Percentiles rank a stretch among this genome's conserved stretches.
These are phyloP conservation scores for Termitomyces sp. DNA, from an alignment of 768 basidiomycete genomes.

Conservation along the genomic window DNA sequence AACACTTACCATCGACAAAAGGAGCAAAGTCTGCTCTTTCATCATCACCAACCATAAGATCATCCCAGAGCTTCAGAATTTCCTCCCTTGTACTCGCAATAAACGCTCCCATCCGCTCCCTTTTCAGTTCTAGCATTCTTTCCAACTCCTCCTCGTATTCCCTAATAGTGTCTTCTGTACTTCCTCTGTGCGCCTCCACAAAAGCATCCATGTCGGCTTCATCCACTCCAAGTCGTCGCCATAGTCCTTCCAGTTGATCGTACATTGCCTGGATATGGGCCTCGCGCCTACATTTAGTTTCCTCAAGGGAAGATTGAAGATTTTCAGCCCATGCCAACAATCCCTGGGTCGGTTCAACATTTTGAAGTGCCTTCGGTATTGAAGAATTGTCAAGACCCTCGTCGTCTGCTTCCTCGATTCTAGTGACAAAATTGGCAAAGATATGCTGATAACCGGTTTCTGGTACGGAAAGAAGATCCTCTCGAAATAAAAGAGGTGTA, in stretches of 20 bases:
- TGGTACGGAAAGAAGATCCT: constrained; percentile 20
- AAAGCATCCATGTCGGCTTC: constrained; percentile 89
- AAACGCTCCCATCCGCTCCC: constrained; percentile 83
- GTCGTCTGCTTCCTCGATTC: constrained; percentile 53
- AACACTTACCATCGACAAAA: constrained; percentile 69
- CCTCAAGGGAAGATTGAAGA: constrained; percentile 56
- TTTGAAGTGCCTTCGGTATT: constrained; percentile 54
- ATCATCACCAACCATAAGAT: constrained; percentile 79
- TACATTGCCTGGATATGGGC: constrained; percentile 89
- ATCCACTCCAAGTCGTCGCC: constrained; percentile 78
- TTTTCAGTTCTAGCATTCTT: constrained; percentile 84
- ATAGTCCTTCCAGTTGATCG: constrained; percentile 87
- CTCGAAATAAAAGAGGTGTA: constrained; percentile 32
- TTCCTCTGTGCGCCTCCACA: constrained; percentile 81
- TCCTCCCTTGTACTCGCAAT: constrained; percentile 77
- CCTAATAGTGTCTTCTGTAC: constrained; percentile 67
- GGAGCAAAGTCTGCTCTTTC: constrained; percentile 78
- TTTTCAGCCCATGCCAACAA: constrained; percentile 70
- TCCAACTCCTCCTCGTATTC: constrained; percentile 90
- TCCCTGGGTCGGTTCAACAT: constrained; percentile 71
- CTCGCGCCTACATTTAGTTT: constrained; percentile 72
- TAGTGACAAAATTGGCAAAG: constrained; percentile 58
- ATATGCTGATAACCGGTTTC: constrained; percentile 52
- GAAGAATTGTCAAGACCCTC: constrained; percentile 36
- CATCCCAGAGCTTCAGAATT: constrained; percentile 79